phyloP scores from a whole-genome alignment of 2,329 filamentous ascomycete genomes.

The Zarea fungicola region DNA sequence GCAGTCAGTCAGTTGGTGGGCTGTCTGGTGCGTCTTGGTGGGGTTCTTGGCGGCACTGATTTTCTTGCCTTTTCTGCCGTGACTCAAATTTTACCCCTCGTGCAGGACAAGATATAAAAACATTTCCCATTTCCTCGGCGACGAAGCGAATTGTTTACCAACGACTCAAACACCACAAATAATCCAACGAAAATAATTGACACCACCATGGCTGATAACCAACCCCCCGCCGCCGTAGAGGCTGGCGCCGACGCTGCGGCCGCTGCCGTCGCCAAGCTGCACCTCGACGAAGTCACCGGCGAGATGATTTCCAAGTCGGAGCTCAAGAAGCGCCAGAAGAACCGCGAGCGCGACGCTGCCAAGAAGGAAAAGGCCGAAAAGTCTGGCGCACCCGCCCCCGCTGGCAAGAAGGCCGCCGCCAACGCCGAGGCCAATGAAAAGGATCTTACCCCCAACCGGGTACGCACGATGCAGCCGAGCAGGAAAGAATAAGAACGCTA shows the following conservation, averaged over 20 bases:
- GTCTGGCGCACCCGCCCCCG: slow-evolving; percentile 61
- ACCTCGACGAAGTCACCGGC: slow-evolving; percentile 89
- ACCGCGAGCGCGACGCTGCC: slow-evolving; percentile 77
- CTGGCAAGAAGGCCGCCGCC: slow-evolving; percentile 31
- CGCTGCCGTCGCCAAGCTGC: slow-evolving; percentile 62
- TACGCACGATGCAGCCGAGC: slow-evolving; percentile 8
- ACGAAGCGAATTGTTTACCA: not conserved
- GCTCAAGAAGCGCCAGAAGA: slow-evolving; percentile 95
- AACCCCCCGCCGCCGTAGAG: slow-evolving; percentile 23
- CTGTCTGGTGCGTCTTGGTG: too few relatives aligned
- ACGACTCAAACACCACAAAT: not conserved
- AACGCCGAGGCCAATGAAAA: slow-evolving; percentile 59
- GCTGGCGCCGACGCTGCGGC: slow-evolving; percentile 45
- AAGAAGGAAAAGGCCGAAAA: slow-evolving; percentile 82
- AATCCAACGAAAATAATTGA: not conserved
- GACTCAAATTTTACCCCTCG: slow-evolving; percentile 12
- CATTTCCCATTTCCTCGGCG: not conserved
- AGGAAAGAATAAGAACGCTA: not conserved
- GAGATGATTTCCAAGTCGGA: slow-evolving; percentile 80
- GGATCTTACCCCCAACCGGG: slow-evolving; percentile 53
- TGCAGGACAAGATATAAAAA: slow-evolving; percentile 2
- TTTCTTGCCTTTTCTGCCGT: slow-evolving; percentile 8
- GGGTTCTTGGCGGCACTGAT: too few relatives aligned
- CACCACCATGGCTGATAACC: slow-evolving; percentile 28
- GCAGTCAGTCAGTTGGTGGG: too few relatives aligned